Base-by-base conservation (phyloP, 306 rosid genomes). In the Boehmeria nivea region DNA sequence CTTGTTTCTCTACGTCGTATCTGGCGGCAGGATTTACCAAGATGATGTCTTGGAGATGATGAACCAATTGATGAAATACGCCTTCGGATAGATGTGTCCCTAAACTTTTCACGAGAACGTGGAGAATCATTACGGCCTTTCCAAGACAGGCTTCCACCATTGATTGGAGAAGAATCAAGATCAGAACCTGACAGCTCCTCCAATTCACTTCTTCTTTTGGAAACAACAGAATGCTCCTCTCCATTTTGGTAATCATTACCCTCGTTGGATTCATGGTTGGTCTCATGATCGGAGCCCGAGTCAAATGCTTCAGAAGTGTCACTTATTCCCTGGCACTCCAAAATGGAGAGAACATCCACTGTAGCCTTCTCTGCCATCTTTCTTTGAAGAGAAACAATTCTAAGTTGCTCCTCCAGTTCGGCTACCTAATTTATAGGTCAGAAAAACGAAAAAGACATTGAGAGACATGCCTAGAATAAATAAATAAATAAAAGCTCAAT, bases 341-440 rank as follows among this genome's bases (percentile, higher is more conserved):
- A 72, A 71, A 91, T 91, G 66, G 96, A 75, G 63, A 91, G 96
- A 61, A 87, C 93, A 49, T 91, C 96, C 62, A 45, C 82, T 46
- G 98, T 80, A 33, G 96, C 96, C 70, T 87, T 91, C 86, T 91
- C 98, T 43, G 98, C 98, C 88, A 77, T 82, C 75, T 82, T 87
- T 49, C 94, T 78, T 63, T 76, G 94, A 74, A 74, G 74, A 57
- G 83, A 74, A 76, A 87, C 84, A 7, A 70, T 47, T 78, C 75
- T 78, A 51, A 91, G 84, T 42, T 78, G 93, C 55, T 87, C 89
- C 72, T 91, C 98, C 67, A 91, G 72, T 58, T 82, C 96, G 64
- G 65, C 68, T 12, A 91, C 96, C 98, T 91, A 61, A 52, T 65
- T 59, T 61, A 11, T 14, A 36, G 16, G 14, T 12, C 20, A 3